These are phyloP conservation scores for Monosporascus sp. DNA, from an alignment of 2,329 filamentous ascomycete genomes.

Conservation along the genomic window DNA sequence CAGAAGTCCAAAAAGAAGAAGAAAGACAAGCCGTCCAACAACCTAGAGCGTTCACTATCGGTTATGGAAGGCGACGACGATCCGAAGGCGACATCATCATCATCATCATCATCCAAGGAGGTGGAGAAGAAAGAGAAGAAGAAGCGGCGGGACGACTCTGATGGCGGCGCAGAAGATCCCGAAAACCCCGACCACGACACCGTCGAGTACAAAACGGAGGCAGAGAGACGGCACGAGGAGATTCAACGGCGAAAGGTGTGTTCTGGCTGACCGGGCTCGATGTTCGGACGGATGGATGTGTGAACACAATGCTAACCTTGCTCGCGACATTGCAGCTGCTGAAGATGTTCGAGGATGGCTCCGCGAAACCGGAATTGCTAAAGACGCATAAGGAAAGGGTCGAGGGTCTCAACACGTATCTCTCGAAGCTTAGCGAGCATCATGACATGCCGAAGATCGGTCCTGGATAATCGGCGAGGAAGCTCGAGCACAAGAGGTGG, in stretches of 20 bases:
- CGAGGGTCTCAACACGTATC: conserved; percentile 89
- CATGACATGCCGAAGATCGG: conserved; percentile 85
- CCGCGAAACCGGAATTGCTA: conserved; percentile 65
- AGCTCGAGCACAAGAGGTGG: background rate
- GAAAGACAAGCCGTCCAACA: conserved; percentile 35
- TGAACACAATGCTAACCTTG: conserved; percentile 7
- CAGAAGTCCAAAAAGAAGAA: conserved; percentile 62
- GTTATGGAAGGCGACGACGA: background rate
- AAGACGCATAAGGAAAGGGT: conserved; percentile 98
- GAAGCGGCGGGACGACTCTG: conserved; percentile 9
- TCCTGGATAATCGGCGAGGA: conserved; percentile 39
- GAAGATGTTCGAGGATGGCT: conserved; percentile 62
- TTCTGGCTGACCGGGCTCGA: conserved; percentile 14
- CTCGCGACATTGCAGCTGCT: conserved; percentile 54
- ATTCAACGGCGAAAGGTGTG: conserved; percentile 71
- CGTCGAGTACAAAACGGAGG: conserved; percentile 66
- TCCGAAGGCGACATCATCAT: background rate
- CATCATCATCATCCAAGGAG: conserved; percentile 4
- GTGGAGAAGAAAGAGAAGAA: conserved; percentile 21
- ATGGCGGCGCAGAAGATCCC: conserved; percentile 25
- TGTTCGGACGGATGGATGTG: background rate
- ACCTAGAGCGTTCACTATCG: conserved; percentile 43
- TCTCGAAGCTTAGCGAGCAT: conserved; percentile 89
- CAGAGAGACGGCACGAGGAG: conserved; percentile 78
- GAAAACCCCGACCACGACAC: conserved; percentile 23